Evolutionary conservation across 768 basidiomycete genomes (phyloP), one percentile per base, ranked within the genome.

Genomic region (Mycena rebaudengoi): DNA sequence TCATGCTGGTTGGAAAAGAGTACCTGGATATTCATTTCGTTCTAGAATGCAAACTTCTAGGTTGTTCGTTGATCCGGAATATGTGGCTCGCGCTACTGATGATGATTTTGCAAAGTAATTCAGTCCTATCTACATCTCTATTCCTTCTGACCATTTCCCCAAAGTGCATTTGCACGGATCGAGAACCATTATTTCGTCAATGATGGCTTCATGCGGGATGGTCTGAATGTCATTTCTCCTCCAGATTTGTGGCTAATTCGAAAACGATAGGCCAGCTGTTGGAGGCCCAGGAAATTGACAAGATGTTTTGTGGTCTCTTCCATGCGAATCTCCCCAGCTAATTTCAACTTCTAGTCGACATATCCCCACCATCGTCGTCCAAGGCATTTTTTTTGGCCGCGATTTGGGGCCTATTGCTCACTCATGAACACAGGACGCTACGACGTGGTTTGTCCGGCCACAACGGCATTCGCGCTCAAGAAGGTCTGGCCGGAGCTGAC

Each of bases 161-260:
- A 53, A n/a, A 95, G 93, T 58, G 90, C 94, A 0, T 96, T 95
- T 74, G 92, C 94, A 20, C 81, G 88, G 35, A 95, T 96, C 45
- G 95, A 95, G 78, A 95, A 95, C 70, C 94, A 96, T 70, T 97
- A 92, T 75, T 96, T 96, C 70, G 79, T 96, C 52, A 93, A 96
- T 69, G 84, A 86, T 55, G 90, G 92, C 3, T 97, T 94, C 76
- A 89, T 96, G 88, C 82, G 92, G 21, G 91, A 95, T 10, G 94
- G n/a, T n/a, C n/a, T n/a, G n/a, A n/a, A n/a, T n/a, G n/a, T n/a
- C n/a, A n/a, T n/a, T n/a, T n/a, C n/a, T n/a, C n/a, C n/a, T n/a
- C n/a, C n/a, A n/a, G n/a, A n/a, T n/a, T n/a, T n/a, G n/a, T n/a
- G n/a, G n/a, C n/a, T n/a, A n/a, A n/a, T n/a, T n/a, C n/a, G n/a